Evolutionary conservation across 257 asterid species (phyloP), one percentile per base, ranked within the genome.

Genomic region (Capsicum pubescens): DNA sequence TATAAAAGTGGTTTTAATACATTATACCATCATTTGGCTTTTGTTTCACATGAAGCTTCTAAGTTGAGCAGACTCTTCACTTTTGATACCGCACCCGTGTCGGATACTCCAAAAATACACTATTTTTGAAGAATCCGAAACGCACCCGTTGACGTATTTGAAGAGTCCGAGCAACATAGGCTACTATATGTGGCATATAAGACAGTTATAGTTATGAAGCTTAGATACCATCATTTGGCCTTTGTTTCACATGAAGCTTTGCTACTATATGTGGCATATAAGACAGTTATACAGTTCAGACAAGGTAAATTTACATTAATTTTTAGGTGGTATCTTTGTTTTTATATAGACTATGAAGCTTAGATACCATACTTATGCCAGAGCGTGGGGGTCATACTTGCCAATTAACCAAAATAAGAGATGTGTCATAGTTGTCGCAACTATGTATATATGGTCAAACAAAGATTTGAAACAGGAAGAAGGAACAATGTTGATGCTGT

Each of bases 391-490:
- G 50, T 54, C 55, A 16, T 69, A 16, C 55, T 42, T 69, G 78
- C 55, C 50, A 55, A 69, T 16, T 13, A 69, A 69, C 78, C 55
- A 16, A 69, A 69, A 60, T 14, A 9, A 42, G 32, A 14, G 55
- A 8, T n/a, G 44, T 48, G 61, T 77, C 82, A 54, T 54, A 55
- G 64, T 35, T 26, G 81, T 1, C 7, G 63, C 26, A 21, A 77
- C n/a, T 77, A 77, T 77, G 82, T 52, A 77, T 55, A 46, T 13
- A 26, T 57, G 35, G 58, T 71, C 17, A 17, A 46, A 71, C 12
- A 72, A 72, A n/a, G 55, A 13, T 72, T 72, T 72, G 39, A 72
- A 72, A 72, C 80, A 46, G 39, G 57, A 72, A 72, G 59, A 72
- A 72, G 80, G 80, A 59, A 9, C n/a, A 2, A 26, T 72, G 59